Conservation (phyloP, 1,284 basidiomycete species). For the Phellinidium pouzarii region DNA sequence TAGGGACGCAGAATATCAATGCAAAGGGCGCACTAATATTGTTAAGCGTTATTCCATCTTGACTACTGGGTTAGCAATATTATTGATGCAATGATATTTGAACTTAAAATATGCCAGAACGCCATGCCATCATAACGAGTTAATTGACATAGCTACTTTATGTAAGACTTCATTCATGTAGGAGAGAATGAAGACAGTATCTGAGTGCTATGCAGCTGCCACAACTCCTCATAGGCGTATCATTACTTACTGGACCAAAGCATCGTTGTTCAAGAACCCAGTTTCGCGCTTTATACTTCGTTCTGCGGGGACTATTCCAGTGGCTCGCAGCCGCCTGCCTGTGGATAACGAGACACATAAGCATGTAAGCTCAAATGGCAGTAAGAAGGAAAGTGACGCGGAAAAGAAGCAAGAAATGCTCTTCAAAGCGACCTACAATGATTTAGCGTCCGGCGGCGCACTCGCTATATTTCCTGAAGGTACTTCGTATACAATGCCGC, state of each 20-base stretch:
- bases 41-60: conserved; percentile 29
- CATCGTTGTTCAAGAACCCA: conserved; percentile 56
- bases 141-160: conserved; percentile 50
- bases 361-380: conserved; percentile 8
- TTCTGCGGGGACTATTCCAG: conserved; percentile 71
- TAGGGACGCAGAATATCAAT: conserved; percentile 54
- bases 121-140: conserved; percentile 63
- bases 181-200: not conserved
- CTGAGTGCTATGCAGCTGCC: conserved; percentile 27
- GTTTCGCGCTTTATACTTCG: conserved; percentile 48
- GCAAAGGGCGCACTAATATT: conserved; percentile 53
- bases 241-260: conserved; percentile 73
- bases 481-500: conserved; percentile 55
- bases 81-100: not conserved
- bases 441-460: conserved; percentile 48
- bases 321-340: conserved; percentile 45
- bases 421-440: conserved; percentile 59
- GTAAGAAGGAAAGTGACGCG: not conserved
- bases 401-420: conserved; percentile 51
- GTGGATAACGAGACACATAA: conserved; percentile 20
- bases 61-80: conserved; percentile 4
- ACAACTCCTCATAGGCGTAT: conserved; percentile 54
- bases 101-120: conserved; percentile 32
- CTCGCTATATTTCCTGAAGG: conserved; percentile 79
- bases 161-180: conserved; percentile 27